A percentile compares a stretch with the other conserved stretches of the same genome.
Conservation (phyloP, 1,139 yeast genomes). For the Candida tunisiensis region DNA sequence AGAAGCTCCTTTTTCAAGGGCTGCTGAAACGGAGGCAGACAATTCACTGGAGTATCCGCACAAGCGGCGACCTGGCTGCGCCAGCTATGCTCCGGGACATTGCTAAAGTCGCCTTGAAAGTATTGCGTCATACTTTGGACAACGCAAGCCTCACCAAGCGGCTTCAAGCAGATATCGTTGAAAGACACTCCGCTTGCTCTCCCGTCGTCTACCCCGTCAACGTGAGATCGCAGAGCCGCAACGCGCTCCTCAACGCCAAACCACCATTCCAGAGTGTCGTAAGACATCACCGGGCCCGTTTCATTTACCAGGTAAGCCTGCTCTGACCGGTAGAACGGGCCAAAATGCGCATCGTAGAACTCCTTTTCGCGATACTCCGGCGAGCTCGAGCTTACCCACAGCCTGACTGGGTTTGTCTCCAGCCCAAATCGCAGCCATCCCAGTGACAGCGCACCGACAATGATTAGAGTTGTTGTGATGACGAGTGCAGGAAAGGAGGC, state of each 20-base stretch:
- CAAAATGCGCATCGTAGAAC: constrained; percentile 65
- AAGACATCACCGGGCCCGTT: constrained; percentile 40
- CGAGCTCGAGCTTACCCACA: constrained; percentile 85
- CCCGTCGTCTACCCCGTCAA: constrained; percentile 6
- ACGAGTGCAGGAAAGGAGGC: constrained; percentile 41
- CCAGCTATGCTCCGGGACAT: constrained; percentile 42
- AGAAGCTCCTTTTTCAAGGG: constrained; percentile 60
- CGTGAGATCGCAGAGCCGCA: constrained; percentile 10
- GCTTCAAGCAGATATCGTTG: constrained; percentile 70
- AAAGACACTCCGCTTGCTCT: constrained; percentile 21
- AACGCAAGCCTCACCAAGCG: constrained; percentile 65
- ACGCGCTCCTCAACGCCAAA: constrained; percentile 53
- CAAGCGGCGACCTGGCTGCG: constrained; percentile 35
- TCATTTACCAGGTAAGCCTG: constrained; percentile 66
- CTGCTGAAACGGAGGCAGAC: constrained; percentile 82
- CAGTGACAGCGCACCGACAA: constrained; percentile 31
- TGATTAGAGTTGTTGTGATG: constrained; percentile 27
- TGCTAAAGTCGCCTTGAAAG: constrained; percentile 44
- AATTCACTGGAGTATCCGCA: constrained; percentile 68
- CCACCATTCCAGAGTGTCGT: constrained; percentile 78
- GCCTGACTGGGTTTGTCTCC: constrained; percentile 63
- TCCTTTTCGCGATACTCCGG: constrained; percentile 51
- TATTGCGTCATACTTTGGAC: constrained; percentile 87
- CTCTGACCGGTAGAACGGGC: constrained; percentile 83
- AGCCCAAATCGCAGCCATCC: constrained; percentile 39